Base-by-base conservation (phyloP, 73 alveolate genomes). In the Paraurostyla sp. region DNA sequence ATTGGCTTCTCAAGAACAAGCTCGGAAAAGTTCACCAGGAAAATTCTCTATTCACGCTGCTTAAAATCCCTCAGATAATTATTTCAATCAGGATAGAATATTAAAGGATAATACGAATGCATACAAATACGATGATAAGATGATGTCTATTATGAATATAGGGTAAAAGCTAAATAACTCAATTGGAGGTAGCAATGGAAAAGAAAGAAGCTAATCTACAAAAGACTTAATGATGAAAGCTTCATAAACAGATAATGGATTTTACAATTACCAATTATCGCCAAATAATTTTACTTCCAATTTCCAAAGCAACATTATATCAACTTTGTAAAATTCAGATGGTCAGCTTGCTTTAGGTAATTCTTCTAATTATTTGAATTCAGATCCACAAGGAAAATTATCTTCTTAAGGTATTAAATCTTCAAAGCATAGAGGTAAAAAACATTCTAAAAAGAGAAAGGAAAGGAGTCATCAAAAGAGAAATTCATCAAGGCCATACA, bases 11-110 rank as follows among this genome's bases (percentile, higher is more conserved):
- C 13, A 60, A 60, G 82, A 65, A 2, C 29, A 18, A 1, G 23
- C 41, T 40, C 35, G 82, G 23, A 65, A 30, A 40, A 65, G 82
- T 65, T 65, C 82, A 3, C 82, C 82, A 11, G 82, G 82, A 13
- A 65, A 65, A 30, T 65, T 65, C 58, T 65, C 82, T 38, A 65
- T 65, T 38, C 82, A 65, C 25, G 58, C 82, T 13, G 56, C 82
- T 13, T 25, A 35, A 38, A 38, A 38, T 13, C 82, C 82, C 13
- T 60, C 45, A 27, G 50, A 60, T 60, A 32, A 6, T 22, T 7
- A 27, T 27, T 60, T 60, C 78, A 60, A 60, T 32, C 15, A 9
- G 22, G 13, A 16, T 2, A 60, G n/a, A n/a, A n/a, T n/a, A n/a
- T n/a, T n/a, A n/a, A n/a, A n/a, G n/a, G n/a, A n/a, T n/a, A n/a